Base-by-base conservation (phyloP, 441 rosid species). In the Pelargonium fulgidum region DNA sequence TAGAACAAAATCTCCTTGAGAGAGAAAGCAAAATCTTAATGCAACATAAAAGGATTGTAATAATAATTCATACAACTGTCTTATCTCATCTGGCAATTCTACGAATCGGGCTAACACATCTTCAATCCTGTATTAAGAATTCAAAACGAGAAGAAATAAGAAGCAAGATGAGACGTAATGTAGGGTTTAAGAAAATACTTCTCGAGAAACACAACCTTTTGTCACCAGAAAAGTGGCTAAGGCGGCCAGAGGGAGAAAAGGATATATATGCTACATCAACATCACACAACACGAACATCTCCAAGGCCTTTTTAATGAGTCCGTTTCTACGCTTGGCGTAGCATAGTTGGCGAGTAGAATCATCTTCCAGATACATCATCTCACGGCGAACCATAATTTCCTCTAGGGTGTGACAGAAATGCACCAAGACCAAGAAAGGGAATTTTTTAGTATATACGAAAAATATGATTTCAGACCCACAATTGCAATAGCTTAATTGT, bases 361-460 rank as follows among this genome's bases (percentile, higher is more conserved):
- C 61, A 16, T 54, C 61, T 54, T 54, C 61, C 61, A 54, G 61
- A 16, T 54, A 54, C 61, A 54, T 54, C 61, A 54, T 54, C 61
- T 17, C 61, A 7, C 19, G 61, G 1, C 61, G 61, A 54, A 54
- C 61, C 61, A 54, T 54, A 6, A 6, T 48, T 11, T 11, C 52
- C n/a, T 12, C 52, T 3, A 48, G 54, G n/a, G 54, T 48, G 54
- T 48, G 54, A 48, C 54, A 48, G 54, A 48, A 48, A 3, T 48
- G 54, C n/a, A 16, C 54, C 54, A 11, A 48, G 1, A 12, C 54
- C 61, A 54, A 20, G 17, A 16, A 16, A 6, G 11, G 59, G 19
- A 52, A 14, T 39, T 39, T 39, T 39, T 39, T 39, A 39, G 42
- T 39, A 39, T 7, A 39, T 7, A 39, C 42, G 10, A 39, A 39